These are phyloP conservation scores for Magnusiomyces ingens DNA, from an alignment of 1,139 yeast species.

Conservation along the genomic window DNA sequence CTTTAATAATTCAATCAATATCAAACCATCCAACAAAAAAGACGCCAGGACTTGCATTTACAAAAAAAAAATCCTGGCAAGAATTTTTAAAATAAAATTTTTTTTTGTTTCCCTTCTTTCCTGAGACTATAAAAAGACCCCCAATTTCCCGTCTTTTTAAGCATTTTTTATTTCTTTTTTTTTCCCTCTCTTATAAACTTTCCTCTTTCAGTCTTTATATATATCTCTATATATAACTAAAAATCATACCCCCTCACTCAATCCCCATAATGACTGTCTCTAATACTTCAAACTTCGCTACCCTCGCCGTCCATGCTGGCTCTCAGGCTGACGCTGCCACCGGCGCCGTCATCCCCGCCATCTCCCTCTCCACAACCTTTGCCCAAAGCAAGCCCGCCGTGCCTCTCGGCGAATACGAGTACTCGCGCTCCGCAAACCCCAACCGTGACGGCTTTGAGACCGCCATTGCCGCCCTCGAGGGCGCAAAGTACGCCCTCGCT, in stretches of 20 bases:
- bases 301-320: slow-evolving; percentile 82
- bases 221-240: neutral
- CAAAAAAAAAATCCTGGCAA: too few species aligned
- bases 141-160: neutral
- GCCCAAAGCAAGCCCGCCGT: slow-evolving; percentile 72
- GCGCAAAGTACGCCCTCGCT: slow-evolving; percentile 72
- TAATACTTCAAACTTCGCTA: slow-evolving; percentile 45
- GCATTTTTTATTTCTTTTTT: too few species aligned
- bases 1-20: too few species aligned
- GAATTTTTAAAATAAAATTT: neutral
- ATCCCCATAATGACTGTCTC: slow-evolving; percentile 11
- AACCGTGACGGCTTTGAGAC: slow-evolving; percentile 77
- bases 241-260: neutral
- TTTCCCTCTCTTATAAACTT: too few species aligned
- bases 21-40: too few species aligned
- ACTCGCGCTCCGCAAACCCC: slow-evolving; percentile 84
- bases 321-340: slow-evolving; percentile 65
- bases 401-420: slow-evolving; percentile 77
- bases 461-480: slow-evolving; percentile 75
- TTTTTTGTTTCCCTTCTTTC: neutral
- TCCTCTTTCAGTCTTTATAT: too few species aligned
- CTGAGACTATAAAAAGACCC: neutral
- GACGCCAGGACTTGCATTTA: too few species aligned
- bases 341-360: slow-evolving; percentile 85
- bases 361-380: slow-evolving; percentile 78